phyloP scores from a whole-genome alignment of 805 yeast species.

The Kodamaea jinghongensis region DNA sequence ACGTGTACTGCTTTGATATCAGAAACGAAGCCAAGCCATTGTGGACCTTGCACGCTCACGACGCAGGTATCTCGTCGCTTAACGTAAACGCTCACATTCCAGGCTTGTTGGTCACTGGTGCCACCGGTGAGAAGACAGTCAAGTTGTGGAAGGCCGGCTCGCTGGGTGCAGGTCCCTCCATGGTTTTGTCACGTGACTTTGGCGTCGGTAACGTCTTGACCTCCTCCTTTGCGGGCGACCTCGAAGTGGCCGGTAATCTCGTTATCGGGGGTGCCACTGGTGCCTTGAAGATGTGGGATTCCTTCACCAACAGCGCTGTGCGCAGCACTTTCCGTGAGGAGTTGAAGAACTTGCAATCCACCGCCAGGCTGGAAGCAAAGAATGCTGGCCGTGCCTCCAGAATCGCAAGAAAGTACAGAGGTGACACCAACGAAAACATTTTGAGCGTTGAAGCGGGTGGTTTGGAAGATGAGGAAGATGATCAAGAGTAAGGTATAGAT shows the following conservation, averaged over 20 bases:
- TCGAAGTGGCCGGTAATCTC: constrained; percentile 79
- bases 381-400: constrained; percentile 62
- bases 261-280: constrained; percentile 85
- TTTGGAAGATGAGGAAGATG: constrained; percentile 53
- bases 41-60: constrained; percentile 98
- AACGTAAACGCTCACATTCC: constrained; percentile 64
- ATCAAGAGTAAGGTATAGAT: constrained; percentile 22
- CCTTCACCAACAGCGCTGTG: constrained; percentile 76
- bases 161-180: constrained; percentile 57
- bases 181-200: constrained; percentile 88
- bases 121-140: constrained; percentile 83
- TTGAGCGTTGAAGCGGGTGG: constrained; percentile 64
- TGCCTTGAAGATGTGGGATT: constrained; percentile 89
- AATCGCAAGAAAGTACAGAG: constrained; percentile 68
- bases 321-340: constrained; percentile 65
- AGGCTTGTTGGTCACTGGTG: constrained; percentile 79
- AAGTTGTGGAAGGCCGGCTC: constrained; percentile 74
- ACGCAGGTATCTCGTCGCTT: constrained; percentile 84
- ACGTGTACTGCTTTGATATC: constrained; percentile 84
- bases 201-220: constrained; percentile 92
- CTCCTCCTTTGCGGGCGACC: constrained; percentile 79
- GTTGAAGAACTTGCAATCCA: constrained; percentile 49
- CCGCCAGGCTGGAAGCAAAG: constrained; percentile 58
- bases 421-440: constrained; percentile 50
- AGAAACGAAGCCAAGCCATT: constrained; percentile 66